These are phyloP conservation scores for Rhododendron simsii DNA, from an alignment of 148 eudicot species.

Conservation along the genomic window DNA sequence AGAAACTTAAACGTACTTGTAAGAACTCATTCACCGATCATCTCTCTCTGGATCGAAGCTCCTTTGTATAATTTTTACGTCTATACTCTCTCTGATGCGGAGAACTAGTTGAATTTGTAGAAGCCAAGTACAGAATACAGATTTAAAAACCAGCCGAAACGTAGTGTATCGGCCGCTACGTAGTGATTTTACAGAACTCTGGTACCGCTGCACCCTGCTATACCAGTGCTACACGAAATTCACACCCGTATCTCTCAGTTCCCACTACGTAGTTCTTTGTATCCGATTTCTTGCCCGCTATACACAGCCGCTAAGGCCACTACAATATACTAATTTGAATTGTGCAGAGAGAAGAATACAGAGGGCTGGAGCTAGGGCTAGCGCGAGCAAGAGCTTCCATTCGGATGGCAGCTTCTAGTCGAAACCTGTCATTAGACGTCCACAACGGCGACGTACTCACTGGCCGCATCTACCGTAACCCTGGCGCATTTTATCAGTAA, in stretches of 20 bases:
- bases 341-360: slow-evolving; percentile 20
- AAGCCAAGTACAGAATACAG: background rate
- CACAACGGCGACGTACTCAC: slow-evolving; percentile 6
- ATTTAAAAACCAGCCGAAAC: too few relatives aligned
- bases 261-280: too few relatives aligned
- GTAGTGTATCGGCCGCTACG: too few relatives aligned
- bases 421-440: slow-evolving; percentile 23
- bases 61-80: background rate
- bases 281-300: too few relatives aligned
- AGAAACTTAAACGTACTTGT: slow-evolving; percentile 9
- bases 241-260: too few relatives aligned
- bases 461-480: slow-evolving; percentile 45
- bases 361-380: slow-evolving; percentile 46
- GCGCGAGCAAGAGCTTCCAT: slow-evolving; percentile 67
- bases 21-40: background rate
- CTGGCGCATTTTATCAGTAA: slow-evolving; percentile 60
- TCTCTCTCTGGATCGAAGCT: background rate
- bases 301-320: too few relatives aligned
- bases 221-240: too few relatives aligned
- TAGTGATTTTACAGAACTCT: too few relatives aligned
- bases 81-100: background rate
- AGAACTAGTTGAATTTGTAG: background rate
- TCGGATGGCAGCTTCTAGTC: slow-evolving; percentile 31
- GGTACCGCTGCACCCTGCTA: too few relatives aligned
- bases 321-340: background rate